Percentiles rank a stretch among this genome's conserved stretches.
phyloP scores from a whole-genome alignment of 1,284 basidiomycete genomes.

The Sparassis latifolia region DNA sequence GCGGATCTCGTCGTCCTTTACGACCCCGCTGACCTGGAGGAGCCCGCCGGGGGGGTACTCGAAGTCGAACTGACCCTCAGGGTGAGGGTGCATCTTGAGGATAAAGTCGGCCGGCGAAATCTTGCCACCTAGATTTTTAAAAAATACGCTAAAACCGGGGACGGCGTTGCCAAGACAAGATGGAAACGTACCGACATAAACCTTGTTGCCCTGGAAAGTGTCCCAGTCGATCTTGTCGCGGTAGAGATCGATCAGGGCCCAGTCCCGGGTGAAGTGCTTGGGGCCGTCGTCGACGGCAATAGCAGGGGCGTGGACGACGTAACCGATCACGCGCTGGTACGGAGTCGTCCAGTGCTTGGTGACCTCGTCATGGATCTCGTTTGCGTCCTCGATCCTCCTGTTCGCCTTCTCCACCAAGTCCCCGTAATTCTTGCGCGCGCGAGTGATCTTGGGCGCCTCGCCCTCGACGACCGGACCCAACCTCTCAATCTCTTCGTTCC shows the following conservation, averaged over 20 bases:
- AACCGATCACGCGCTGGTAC: slow-evolving; percentile 25
- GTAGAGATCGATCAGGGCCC: slow-evolving; percentile 27
- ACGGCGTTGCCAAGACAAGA: no score
- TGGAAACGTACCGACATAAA: slow-evolving; percentile 10
- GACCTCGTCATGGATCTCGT: slow-evolving; percentile 19
- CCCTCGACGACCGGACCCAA: slow-evolving; percentile 5
- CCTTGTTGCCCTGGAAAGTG: slow-evolving; percentile 13
- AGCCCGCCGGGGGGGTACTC: slow-evolving; percentile 14
- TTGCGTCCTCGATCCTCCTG: slow-evolving; percentile 14
- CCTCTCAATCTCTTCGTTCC: background rate
- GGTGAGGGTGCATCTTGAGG: slow-evolving; percentile 14
- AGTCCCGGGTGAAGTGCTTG: slow-evolving; percentile 25
- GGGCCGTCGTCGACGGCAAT: slow-evolving; percentile 15
- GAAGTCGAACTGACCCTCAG: slow-evolving; percentile 9
- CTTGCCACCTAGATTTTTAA: background rate
- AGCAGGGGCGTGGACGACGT: slow-evolving; percentile 20
- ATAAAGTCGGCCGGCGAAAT: slow-evolving; percentile 1
- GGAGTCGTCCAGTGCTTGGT: slow-evolving; percentile 15
- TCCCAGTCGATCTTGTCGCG: slow-evolving; percentile 20
- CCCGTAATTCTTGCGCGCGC: slow-evolving; percentile 4
- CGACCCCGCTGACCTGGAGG: slow-evolving; percentile 10
- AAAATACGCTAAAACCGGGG: no score
- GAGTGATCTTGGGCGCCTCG: slow-evolving; percentile 7
- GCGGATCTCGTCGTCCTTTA: slow-evolving; percentile 7
- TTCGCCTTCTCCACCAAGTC: slow-evolving; percentile 12